Conservation (phyloP, 805 yeast genomes). For the Cyberlindnera veronae region DNA sequence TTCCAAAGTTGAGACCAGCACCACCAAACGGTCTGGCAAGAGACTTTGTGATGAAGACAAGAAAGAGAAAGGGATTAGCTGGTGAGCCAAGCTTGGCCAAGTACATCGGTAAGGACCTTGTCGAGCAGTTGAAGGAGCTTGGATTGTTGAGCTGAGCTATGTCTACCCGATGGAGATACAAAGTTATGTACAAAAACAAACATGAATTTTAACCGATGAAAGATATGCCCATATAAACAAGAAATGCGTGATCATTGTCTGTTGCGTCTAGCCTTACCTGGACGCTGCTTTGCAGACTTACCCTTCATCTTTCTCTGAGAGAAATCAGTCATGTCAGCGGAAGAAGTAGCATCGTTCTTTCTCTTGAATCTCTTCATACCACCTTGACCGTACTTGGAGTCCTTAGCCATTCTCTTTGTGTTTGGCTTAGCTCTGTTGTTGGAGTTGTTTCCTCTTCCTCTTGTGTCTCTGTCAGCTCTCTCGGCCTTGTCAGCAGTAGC, state of each 20-base stretch:
- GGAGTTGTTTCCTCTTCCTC: slow-evolving; percentile 27
- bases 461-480: slow-evolving; percentile 27
- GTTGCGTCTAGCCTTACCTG: slow-evolving; percentile 53
- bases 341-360: slow-evolving; percentile 68
- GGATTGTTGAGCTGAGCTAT: slow-evolving; percentile 33
- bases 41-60: slow-evolving; percentile 84
- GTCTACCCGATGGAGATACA: too few species aligned
- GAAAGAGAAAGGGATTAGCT: slow-evolving; percentile 81
- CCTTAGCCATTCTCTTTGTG: slow-evolving; percentile 65
- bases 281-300: slow-evolving; percentile 41
- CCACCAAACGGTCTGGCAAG: slow-evolving; percentile 68
- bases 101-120: slow-evolving; percentile 62
- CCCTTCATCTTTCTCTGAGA: slow-evolving; percentile 51
- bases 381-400: slow-evolving; percentile 71
- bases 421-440: slow-evolving; percentile 54
- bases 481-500: slow-evolving; percentile 46
- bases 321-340: slow-evolving; percentile 63
- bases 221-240: too few species aligned
- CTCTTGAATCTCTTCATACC: slow-evolving; percentile 74
- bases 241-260: slow-evolving; percentile 8
- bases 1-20: slow-evolving; percentile 77
- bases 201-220: too few species aligned
- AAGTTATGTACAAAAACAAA: too few species aligned
- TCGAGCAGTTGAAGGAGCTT: slow-evolving; percentile 46
- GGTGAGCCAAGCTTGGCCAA: slow-evolving; percentile 66